These are phyloP conservation scores for Pseudonectria foliicola DNA, from an alignment of 2,329 filamentous ascomycete genomes.

Conservation along the genomic window DNA sequence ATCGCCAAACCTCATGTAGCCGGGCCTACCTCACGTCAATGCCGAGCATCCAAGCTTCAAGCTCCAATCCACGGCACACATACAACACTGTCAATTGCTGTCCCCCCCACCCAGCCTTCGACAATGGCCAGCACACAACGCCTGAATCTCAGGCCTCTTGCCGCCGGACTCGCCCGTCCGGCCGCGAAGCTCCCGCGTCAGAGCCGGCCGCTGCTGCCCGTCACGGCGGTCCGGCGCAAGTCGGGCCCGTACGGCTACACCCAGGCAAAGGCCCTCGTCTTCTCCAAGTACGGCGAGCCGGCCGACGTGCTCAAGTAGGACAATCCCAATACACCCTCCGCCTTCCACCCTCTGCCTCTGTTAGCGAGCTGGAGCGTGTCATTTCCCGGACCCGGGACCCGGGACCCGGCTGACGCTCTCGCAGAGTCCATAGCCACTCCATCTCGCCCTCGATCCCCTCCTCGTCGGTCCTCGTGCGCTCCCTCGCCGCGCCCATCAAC, in stretches of 20 bases:
- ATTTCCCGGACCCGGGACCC: too few relatives aligned
- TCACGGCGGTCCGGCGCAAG: conserved; percentile 36
- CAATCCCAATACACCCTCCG: not conserved
- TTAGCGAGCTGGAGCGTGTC: not conserved
- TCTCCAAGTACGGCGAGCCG: conserved; percentile 68
- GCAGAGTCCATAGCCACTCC: conserved; percentile 64
- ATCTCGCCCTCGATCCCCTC: conserved; percentile 67
- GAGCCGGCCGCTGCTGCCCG: conserved; percentile 13
- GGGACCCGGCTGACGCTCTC: conserved; percentile 1
- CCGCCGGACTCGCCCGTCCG: conserved; percentile 14
- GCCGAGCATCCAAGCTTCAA: too few relatives aligned
- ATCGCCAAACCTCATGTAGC: too few relatives aligned
- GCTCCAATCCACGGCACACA: too few relatives aligned
- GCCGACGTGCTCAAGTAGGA: conserved; percentile 57
- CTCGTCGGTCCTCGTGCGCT: conserved; percentile 65
- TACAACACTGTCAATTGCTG: not conserved
- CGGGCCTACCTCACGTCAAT: too few relatives aligned
- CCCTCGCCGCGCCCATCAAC: conserved; percentile 89
- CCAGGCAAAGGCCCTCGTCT: conserved; percentile 75
- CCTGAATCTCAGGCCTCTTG: conserved; percentile 16
- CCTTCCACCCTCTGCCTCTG: not conserved
- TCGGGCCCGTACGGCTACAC: conserved; percentile 71
- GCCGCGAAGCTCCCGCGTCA: conserved; percentile 12
- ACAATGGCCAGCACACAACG: conserved; percentile 19
- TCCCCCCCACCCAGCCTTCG: not conserved